phyloP scores from a whole-genome alignment of 768 basidiomycete species.

The Termitomyces sp. region DNA sequence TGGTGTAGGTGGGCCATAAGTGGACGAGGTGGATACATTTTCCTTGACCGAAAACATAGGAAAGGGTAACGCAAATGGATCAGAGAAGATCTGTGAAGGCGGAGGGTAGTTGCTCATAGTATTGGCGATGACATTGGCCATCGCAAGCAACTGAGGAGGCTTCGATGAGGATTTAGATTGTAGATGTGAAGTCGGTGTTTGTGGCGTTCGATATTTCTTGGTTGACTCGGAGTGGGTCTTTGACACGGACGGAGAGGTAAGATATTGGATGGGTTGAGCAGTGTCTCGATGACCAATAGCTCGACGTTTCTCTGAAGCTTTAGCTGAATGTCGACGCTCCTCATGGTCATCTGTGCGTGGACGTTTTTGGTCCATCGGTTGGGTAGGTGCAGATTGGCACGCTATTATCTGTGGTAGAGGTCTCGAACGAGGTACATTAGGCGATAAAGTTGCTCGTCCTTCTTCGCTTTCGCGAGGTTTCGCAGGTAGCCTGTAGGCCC shows the following conservation, averaged over 20 bases:
- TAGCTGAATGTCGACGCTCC: constrained; percentile 21
- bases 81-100: background rate
- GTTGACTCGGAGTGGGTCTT: background rate
- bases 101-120: background rate
- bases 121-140: background rate
- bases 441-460: background rate
- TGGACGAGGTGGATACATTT: background rate
- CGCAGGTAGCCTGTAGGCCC: too few species aligned
- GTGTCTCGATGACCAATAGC: constrained; percentile 5
- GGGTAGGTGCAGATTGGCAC: background rate
- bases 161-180: too few species aligned
- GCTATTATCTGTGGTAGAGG: background rate
- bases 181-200: too few species aligned
- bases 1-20: background rate
- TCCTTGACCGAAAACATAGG: background rate
- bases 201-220: background rate
- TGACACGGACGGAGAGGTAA: background rate
- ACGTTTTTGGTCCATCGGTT: background rate
- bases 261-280: background rate
- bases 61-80: background rate
- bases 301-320: constrained; percentile 27
- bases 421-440: background rate
- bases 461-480: too few species aligned
- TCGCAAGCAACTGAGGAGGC: background rate
- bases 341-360: background rate